Evolutionary conservation across 495 filamentous ascomycete species (phyloP), one percentile per base, ranked within the genome.

Genomic region (Cercophora sp.): DNA sequence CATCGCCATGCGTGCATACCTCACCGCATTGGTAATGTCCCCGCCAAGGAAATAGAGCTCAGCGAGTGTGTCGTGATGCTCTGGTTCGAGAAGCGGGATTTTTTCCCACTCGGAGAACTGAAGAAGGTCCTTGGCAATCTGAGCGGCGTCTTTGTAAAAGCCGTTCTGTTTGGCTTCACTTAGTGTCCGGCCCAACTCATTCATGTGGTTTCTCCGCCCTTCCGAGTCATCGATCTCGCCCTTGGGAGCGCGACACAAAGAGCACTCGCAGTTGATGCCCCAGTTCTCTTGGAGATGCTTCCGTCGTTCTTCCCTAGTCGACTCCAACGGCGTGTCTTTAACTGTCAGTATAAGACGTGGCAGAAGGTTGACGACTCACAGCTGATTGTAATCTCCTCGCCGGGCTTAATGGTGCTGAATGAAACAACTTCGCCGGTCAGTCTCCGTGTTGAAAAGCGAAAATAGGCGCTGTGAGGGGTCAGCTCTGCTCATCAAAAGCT

Each of bases 381-480:
- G 48, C 68, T 71, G 37, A 76, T 71, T 8, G 43, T 49, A 20
- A 76, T 66, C 49, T 76, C 73, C 8, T 73, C 67, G 24, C 70
- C 71, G 0, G 61, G 48, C 39, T 69, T 57, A n/a, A 74, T 72
- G 31, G 65, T 58, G n/a, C 57, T 58, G 34, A 64, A 59, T 1
- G 70, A 65, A 1, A 72, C 62, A 19, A 72, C 53, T 45, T 71
- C 71, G 44, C 69, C 67, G 0, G 63, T 63, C 25, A 71, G 32
- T 19, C 63, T 64, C 0, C 53, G 45, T 2, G 64, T 51, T 0
- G 65, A 72, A 19, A 74, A 74, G 15, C 63, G 58, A 25, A 65
- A 67, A 34, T 68, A 70, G 1, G 70, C 69, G 35, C 69, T 72
- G 32, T 2, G 0, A 5, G 13, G 25, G n/a, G 49, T 67, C 45